Conservation (phyloP, 2,329 filamentous ascomycete species). For the Bipolaris victoriae region DNA sequence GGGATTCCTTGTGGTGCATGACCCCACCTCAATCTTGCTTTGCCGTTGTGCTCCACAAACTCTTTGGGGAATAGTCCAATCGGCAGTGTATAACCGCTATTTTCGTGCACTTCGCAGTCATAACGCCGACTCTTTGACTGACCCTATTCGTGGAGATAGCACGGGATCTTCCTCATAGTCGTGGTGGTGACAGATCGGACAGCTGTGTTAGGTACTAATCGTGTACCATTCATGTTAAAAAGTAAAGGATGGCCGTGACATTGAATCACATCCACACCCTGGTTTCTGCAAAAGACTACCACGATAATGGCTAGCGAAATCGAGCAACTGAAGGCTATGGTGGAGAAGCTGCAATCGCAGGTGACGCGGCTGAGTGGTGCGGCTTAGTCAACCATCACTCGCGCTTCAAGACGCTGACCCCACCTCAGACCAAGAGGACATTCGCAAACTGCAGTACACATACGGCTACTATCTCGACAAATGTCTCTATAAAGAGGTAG, state of each 20-base stretch:
- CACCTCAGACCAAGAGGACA: slow-evolving; percentile 58
- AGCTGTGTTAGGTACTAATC: slow-evolving; percentile 5
- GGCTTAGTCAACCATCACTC: slow-evolving; percentile 5
- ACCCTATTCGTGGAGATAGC: slow-evolving; percentile 17
- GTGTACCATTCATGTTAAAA: slow-evolving; percentile 23
- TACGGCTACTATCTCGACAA: slow-evolving; percentile 67
- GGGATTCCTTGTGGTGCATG: slow-evolving; percentile 1
- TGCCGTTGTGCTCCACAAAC: slow-evolving; percentile 10
- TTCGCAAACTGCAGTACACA: slow-evolving; percentile 63
- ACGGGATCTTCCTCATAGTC: slow-evolving; percentile 16
- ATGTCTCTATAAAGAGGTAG: slow-evolving; percentile 62
- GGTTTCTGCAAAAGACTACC: not conserved
- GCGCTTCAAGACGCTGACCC: slow-evolving; percentile 16
- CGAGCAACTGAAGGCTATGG: slow-evolving; percentile 36
- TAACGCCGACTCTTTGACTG: slow-evolving; percentile 24
- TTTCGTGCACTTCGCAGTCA: slow-evolving; percentile 11
- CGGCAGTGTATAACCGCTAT: slow-evolving; percentile 35
- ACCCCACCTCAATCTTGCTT: slow-evolving; percentile 21
- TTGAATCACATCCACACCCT: not conserved
- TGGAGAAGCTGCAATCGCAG: slow-evolving; percentile 37
- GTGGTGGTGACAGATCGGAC: slow-evolving; percentile 15
- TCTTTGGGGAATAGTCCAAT: slow-evolving; percentile 12
- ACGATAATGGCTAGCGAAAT: slow-evolving; percentile 36
- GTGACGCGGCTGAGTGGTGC: slow-evolving; percentile 39
- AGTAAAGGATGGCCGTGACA: slow-evolving; percentile 1